A percentile compares a stretch with the other conserved stretches of the same genome.
These are phyloP conservation scores for Curvularia hawaiiensis DNA, from an alignment of 2,329 filamentous ascomycete species.

Conservation along the genomic window DNA sequence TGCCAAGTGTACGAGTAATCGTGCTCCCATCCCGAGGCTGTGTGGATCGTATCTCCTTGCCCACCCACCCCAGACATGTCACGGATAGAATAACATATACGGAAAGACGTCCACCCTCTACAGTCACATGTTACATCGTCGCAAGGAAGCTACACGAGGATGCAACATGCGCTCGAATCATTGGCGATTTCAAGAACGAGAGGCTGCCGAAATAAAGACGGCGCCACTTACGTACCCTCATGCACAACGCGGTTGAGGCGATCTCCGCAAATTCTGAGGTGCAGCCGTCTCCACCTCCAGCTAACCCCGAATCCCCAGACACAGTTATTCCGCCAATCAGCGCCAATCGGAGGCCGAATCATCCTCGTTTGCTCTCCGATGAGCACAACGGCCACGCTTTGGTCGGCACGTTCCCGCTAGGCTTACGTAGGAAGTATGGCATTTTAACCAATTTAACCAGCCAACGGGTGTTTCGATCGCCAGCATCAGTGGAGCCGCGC, in stretches of 20 bases:
- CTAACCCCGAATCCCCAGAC: constrained; percentile 12
- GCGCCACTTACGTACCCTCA: constrained; percentile 17
- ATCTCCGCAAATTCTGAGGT: constrained; percentile 16
- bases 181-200: not conserved
- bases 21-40: not conserved
- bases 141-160: not conserved
- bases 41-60: not conserved
- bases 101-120: not conserved
- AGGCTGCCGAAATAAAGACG: constrained; percentile 7
- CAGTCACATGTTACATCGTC: constrained; percentile 8
- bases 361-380: constrained; percentile 12
- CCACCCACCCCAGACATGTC: not conserved
- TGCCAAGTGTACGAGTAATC: constrained; percentile 9
- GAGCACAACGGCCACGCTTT: constrained; percentile 3
- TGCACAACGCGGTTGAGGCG: constrained; percentile 20
- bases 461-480: constrained; percentile 8
- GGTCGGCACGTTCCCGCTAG: constrained; percentile 9
- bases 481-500: constrained; percentile 11
- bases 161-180: constrained; percentile 36
- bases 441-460: constrained; percentile 14
- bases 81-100: constrained; percentile 7
- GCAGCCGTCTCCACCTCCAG: constrained; percentile 10
- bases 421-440: constrained; percentile 1
- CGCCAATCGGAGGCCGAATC: not conserved
- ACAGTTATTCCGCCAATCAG: constrained; percentile 21